Conservation (phyloP, 1,139 yeast genomes). For the Yamadazyma friedrichii region DNA sequence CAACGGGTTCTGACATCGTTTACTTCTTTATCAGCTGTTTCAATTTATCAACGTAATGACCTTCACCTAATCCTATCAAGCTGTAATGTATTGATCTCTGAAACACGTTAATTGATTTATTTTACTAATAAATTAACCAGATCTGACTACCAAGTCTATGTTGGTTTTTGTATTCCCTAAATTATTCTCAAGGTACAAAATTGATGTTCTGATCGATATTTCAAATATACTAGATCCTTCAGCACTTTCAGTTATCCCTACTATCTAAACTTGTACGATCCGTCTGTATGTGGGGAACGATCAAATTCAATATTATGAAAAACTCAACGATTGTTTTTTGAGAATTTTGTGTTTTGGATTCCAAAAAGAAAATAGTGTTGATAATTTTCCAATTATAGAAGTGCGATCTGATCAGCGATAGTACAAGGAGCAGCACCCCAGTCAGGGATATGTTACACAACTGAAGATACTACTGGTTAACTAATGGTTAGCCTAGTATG, state of each 20-base stretch:
- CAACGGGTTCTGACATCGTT: neutral
- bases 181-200: too few relatives aligned
- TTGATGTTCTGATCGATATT: too few relatives aligned
- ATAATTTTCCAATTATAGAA: slow-evolving; percentile 7
- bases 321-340: slow-evolving; percentile 2
- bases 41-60: too few relatives aligned
- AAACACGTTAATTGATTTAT: neutral
- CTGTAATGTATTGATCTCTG: neutral
- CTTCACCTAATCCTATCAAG: too few relatives aligned
- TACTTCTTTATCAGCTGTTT: neutral
- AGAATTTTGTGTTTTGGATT: slow-evolving; percentile 3
- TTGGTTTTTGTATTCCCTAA: too few relatives aligned
- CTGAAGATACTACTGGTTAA: too few relatives aligned
- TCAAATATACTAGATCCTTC: too few relatives aligned
- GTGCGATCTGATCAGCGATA: slow-evolving; percentile 2
- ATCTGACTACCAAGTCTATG: neutral
- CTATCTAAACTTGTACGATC: neutral
- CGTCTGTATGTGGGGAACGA: neutral
- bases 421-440: too few relatives aligned
- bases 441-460: too few relatives aligned
- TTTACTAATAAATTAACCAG: neutral
- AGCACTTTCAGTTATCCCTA: neutral
- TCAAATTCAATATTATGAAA: neutral
- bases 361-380: slow-evolving; percentile 1
- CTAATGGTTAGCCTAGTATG: too few relatives aligned